Evolutionary conservation across 2,329 filamentous ascomycete genomes (phyloP).

Genomic region (Rosellinia necatrix): DNA sequence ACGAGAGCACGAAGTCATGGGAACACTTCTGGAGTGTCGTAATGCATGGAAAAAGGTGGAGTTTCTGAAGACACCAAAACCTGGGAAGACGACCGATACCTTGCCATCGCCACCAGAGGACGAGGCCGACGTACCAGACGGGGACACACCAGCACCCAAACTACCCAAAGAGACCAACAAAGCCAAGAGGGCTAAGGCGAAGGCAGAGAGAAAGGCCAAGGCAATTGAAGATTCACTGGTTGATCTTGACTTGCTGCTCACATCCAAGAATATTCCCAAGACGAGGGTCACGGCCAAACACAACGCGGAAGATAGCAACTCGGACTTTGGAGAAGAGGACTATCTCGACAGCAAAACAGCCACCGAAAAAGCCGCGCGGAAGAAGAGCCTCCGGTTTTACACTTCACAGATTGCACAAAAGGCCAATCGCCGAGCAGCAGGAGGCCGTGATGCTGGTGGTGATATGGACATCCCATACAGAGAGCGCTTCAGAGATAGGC

Average conservation of each 20-base stretch:
- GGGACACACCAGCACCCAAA: slow-evolving; percentile 37
- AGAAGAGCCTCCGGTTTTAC: slow-evolving; percentile 95
- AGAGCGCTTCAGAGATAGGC: slow-evolving; percentile 83
- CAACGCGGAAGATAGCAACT: slow-evolving; percentile 61
- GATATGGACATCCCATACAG: slow-evolving; percentile 85
- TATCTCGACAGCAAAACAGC: slow-evolving; percentile 76
- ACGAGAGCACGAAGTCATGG: slow-evolving; percentile 90
- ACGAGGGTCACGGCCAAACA: slow-evolving; percentile 44
- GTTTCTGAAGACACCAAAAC: slow-evolving; percentile 58
- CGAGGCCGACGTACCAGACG: slow-evolving; percentile 43
- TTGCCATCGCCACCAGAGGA: slow-evolving; percentile 36
- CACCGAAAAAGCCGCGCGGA: slow-evolving; percentile 84
- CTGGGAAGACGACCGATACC: slow-evolving; percentile 23
- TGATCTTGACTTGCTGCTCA: slow-evolving; percentile 68
- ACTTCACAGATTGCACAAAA: slow-evolving; percentile 97
- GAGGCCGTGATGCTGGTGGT: slow-evolving; percentile 75
- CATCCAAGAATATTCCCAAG: slow-evolving; percentile 51
- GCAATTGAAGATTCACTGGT: slow-evolving; percentile 72
- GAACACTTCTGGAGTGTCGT: slow-evolving; percentile 77
- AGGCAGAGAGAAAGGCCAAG: slow-evolving; percentile 50
- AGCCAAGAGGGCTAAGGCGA: slow-evolving; percentile 46
- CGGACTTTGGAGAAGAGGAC: slow-evolving; percentile 93
- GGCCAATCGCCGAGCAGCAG: slow-evolving; percentile 78
- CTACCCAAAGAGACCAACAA: slow-evolving; percentile 35
- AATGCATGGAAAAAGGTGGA: slow-evolving; percentile 79